These are phyloP conservation scores for Phialocephala sp. DNA, from an alignment of 2,329 filamentous ascomycete species.

Conservation along the genomic window DNA sequence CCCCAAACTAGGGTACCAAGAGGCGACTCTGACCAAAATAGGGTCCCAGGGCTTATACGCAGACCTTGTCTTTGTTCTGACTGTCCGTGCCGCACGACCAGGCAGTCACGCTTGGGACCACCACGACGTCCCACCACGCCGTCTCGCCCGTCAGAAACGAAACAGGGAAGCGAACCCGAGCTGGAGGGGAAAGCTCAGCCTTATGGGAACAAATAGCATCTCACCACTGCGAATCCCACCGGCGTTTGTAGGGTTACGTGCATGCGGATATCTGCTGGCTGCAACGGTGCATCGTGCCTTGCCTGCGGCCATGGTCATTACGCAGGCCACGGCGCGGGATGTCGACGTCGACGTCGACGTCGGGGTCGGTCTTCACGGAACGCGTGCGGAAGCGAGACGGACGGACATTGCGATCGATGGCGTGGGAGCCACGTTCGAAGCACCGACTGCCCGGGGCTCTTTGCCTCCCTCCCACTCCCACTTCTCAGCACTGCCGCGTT, in stretches of 20 bases:
- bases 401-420: not conserved
- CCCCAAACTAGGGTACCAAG: not conserved
- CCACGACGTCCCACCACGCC: too few relatives aligned
- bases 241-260: too few relatives aligned
- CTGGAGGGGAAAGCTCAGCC: not conserved
- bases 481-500: constrained; percentile 1
- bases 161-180: not conserved
- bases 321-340: too few relatives aligned
- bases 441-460: too few relatives aligned
- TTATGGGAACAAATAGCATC: not conserved
- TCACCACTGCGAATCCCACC: not conserved
- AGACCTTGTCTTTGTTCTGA: not conserved
- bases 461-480: too few relatives aligned
- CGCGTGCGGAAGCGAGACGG: too few relatives aligned
- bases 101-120: too few relatives aligned
- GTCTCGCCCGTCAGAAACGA: not conserved
- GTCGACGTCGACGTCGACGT: too few relatives aligned
- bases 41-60: not conserved
- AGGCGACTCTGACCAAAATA: not conserved
- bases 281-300: too few relatives aligned
- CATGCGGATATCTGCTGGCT: too few relatives aligned
- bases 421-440: not conserved
- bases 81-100: not conserved
- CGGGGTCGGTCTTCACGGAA: too few relatives aligned
- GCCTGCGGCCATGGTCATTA: too few relatives aligned